Base-by-base conservation (phyloP, 345 rosid genomes). In the Acer saccharum region DNA sequence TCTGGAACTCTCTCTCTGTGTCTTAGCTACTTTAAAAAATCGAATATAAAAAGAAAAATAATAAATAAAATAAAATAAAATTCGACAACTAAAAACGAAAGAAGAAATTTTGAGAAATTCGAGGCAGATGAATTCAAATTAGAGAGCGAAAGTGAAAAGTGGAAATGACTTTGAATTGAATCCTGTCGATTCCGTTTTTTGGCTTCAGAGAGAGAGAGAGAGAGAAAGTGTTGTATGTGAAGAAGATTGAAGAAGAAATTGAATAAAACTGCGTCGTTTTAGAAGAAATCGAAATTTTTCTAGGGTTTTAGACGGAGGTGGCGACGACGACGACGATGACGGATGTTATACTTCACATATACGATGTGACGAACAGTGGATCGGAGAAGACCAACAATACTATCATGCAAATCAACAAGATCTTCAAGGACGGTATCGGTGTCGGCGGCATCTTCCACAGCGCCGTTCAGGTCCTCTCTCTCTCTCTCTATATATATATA, bases 391-490 rank as follows among this genome's bases (percentile, higher is more conserved):
- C 98, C 17, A 92, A 94, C 90, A 90, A 69, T 87, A 94, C 98
- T 23, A 90, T 96, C 73, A 73, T 91, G 89, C 91, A 94, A 82
- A 92, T 96, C 89, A 96, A 94, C 69, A 90, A 90, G 84, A 89
- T 96, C 91, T 94, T 96, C 87, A 96, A 96, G 78, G 99, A 96
- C 76, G 90, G 90, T 29, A 91, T 96, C 35, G 98, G 99, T 77
- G 78, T 96, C 14, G 98, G 99, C n/a, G 99, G 98, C 76, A 91
- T 93, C 89, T 93, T 96, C 84, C 99, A 96, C 85, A 92, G 98
- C 85, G 99, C 99, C 20, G 89, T 96, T 75, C 97, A 96, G 98
- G 99, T 92, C 25, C 13, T 52, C n/a, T 55, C 23, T 58, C 81
- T 75, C n/a, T 63, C 50, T 50, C 76, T 65, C 25, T 68, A 20